These are phyloP conservation scores for Chondrostereum purpureum DNA, from an alignment of 1,284 basidiomycete species.

Conservation along the genomic window DNA sequence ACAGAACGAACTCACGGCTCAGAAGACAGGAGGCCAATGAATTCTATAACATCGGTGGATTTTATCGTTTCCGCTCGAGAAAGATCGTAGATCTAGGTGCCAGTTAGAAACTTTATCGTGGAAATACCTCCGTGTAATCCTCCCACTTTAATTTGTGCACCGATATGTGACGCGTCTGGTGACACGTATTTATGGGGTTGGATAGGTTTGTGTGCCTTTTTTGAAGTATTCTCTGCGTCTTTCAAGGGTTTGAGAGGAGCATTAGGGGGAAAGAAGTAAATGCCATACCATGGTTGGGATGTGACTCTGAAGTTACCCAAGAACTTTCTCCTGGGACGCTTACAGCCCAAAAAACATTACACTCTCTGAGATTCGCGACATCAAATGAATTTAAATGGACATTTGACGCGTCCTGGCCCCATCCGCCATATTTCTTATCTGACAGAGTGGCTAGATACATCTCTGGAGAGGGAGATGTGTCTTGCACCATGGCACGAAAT, in stretches of 20 bases:
- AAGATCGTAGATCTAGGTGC: conserved; percentile 53
- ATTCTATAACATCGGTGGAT: conserved; percentile 53
- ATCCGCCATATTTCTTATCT: conserved; percentile 51
- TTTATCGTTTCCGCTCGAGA: conserved; percentile 37
- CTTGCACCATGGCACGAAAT: conserved; percentile 75
- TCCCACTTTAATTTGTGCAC: conserved; percentile 65
- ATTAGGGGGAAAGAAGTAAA: conserved; percentile 14
- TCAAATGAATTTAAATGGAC: conserved; percentile 26
- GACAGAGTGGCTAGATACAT: conserved; percentile 52
- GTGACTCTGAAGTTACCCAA: conserved; percentile 37
- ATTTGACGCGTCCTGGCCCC: conserved; percentile 48
- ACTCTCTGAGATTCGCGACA: conserved; percentile 51
- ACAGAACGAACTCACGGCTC: conserved; percentile 46
- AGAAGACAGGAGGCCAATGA: conserved; percentile 62
- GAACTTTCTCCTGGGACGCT: conserved; percentile 58
- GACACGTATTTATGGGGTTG: conserved; percentile 61
- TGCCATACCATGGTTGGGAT: conserved; percentile 22
- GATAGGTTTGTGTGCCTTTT: conserved; percentile 17
- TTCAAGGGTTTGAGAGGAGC: conserved; percentile 2
- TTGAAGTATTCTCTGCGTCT: neutral
- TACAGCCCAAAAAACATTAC: conserved; percentile 61
- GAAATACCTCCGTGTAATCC: too few relatives aligned
- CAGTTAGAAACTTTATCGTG: too few relatives aligned
- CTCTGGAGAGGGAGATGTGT: conserved; percentile 65
- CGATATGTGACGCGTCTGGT: conserved; percentile 45